Conservation (phyloP, 495 filamentous ascomycete genomes). For the Delitschia confertaspora region DNA sequence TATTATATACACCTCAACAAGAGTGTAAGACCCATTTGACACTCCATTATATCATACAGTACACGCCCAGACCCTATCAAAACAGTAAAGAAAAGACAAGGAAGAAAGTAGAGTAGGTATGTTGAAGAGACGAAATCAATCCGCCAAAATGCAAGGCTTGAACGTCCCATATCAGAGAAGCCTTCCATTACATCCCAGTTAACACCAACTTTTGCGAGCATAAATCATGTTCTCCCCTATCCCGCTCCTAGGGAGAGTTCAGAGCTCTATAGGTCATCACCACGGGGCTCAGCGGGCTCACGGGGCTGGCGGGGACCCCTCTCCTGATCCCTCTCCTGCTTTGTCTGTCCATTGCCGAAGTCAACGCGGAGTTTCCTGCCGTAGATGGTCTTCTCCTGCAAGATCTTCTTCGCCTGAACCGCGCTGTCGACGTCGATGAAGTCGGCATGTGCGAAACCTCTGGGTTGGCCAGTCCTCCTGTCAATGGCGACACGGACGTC, state of each 20-base stretch:
- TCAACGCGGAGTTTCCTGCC: conserved; percentile 60
- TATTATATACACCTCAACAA: neutral
- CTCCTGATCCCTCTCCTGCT: neutral
- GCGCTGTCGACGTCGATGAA: conserved; percentile 63
- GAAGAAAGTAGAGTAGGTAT: too few relatives aligned
- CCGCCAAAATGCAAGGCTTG: too few relatives aligned
- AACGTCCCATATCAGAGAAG: too few relatives aligned
- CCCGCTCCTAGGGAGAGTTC: too few relatives aligned
- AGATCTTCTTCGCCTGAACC: conserved; percentile 44
- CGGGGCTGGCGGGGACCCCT: neutral
- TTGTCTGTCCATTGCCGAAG: conserved; percentile 37
- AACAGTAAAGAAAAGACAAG: conserved; percentile 21
- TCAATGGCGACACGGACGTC: conserved; percentile 90
- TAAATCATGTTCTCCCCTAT: too few relatives aligned
- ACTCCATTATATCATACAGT: conserved; percentile 11
- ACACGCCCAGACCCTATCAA: conserved; percentile 12
- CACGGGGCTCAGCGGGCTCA: too few relatives aligned
- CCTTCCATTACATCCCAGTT: too few relatives aligned
- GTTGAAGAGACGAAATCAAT: too few relatives aligned
- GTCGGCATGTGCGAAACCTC: conserved; percentile 86
- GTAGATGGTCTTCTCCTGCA: conserved; percentile 51
- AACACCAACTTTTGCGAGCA: too few relatives aligned
- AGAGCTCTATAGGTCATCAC: too few relatives aligned
- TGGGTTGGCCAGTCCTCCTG: conserved; percentile 72
- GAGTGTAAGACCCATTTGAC: conserved; percentile 5